Evolutionary conservation across 192 early-diverging fungal genomes (phyloP).

Genomic region (Entomortierella chlamydospora): DNA sequence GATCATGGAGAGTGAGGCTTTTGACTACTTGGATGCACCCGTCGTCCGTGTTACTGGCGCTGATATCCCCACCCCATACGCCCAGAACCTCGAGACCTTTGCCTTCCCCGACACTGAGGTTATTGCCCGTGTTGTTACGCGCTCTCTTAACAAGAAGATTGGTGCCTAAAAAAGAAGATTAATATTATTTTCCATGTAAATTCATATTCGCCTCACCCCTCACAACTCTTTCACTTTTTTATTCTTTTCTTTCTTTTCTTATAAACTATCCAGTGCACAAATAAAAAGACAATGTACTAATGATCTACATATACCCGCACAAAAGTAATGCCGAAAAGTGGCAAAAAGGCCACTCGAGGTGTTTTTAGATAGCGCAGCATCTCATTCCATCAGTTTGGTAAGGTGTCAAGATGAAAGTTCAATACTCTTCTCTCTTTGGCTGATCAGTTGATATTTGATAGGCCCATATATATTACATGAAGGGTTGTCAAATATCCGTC

Average conservation of each 20-base stretch:
- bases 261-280: not conserved
- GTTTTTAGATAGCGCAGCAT: too few relatives aligned
- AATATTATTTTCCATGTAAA: not conserved
- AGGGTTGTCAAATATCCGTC: too few relatives aligned
- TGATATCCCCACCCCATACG: constrained; percentile 98
- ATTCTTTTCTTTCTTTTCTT: too few relatives aligned
- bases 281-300: not conserved
- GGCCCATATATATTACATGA: too few relatives aligned
- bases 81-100: constrained; percentile 91
- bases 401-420: too few relatives aligned
- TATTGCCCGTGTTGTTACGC: constrained; percentile 85
- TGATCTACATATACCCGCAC: too few relatives aligned
- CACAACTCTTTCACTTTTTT: not conserved
- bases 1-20: constrained; percentile 97
- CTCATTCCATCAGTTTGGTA: too few relatives aligned
- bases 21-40: constrained; percentile 96
- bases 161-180: constrained; percentile 20
- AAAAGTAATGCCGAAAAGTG: too few relatives aligned
- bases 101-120: constrained; percentile 86
- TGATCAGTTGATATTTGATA: too few relatives aligned
- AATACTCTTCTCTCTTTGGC: too few relatives aligned
- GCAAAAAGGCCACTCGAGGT: too few relatives aligned
- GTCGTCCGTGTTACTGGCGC: constrained; percentile 94
- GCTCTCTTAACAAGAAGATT: constrained; percentile 64
- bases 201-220: not conserved